Evolutionary conservation across 495 filamentous ascomycete species (phyloP), one percentile per base, ranked within the genome.

Genomic region (Xylaria curta): DNA sequence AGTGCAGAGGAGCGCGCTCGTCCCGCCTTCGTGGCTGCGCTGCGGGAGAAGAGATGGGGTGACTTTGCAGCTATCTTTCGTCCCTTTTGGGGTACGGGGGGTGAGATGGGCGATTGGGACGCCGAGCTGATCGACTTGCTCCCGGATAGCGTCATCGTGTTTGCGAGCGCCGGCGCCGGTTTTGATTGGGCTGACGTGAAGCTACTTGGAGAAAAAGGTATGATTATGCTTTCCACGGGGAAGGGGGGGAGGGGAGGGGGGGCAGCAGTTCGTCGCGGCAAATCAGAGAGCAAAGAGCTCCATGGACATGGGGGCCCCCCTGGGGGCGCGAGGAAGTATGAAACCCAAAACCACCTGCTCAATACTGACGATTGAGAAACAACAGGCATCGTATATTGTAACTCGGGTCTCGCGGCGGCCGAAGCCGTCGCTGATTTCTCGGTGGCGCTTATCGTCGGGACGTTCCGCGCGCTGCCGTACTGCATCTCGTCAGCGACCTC

Each of bases 101-200:
- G 89, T 13, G 92, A 94, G 81, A 93, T 94, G 91, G 90, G 90
- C 17, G 81, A 83, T 60, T 95, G 92, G 92, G 91, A 94, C 76
- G 81, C 82, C 42, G 92, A 94, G 77, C 79, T 94, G 54, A 90
- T 94, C 44, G 78, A 82, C 4, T 76, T 93, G 42, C 82, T 95
- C 15, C 92, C 92, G 0, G 73, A 82, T 31, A 87, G 85, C 5
- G 89, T 92, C 72, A 89, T 85, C 76, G 87, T 94, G 2, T 92
- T 89, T 79, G 91, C 92, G 19, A 90, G 88, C 72, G 91, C 92
- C 4, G 92, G 91, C 15, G 90, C 92, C 17, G 92, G 91, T 4
- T 93, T 90, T 74, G 92, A 94, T 78, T 93, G 92, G 91, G 91
- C 89, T 42, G 90, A 95, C 76, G 90, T 88, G 26, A 84, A 88